phyloP scores from a whole-genome alignment of 495 filamentous ascomycete genomes.

The Aspergillus cristatus region DNA sequence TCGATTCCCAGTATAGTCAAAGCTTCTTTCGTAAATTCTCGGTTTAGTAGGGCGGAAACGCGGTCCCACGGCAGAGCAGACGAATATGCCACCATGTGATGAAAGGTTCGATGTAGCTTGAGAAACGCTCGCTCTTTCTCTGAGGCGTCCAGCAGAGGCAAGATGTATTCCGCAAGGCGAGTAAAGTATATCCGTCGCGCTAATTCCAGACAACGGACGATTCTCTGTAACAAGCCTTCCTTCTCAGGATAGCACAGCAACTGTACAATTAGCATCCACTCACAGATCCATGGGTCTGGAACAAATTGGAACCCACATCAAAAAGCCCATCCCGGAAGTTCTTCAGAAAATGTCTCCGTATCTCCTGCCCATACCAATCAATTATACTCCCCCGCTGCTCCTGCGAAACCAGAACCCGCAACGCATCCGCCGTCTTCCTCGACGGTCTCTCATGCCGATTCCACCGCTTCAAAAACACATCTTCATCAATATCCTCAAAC shows the following conservation, averaged over 20 bases:
- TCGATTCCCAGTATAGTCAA: conserved; percentile 49
- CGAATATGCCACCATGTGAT: conserved; percentile 53
- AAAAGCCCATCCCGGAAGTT: conserved; percentile 30
- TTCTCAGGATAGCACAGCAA: conserved; percentile 15
- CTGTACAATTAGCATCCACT: conserved; percentile 11
- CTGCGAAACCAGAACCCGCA: conserved; percentile 28
- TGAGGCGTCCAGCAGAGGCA: conserved; percentile 19
- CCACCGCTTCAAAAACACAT: conserved; percentile 19
- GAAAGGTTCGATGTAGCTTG: conserved; percentile 50
- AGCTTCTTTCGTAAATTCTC: conserved; percentile 44
- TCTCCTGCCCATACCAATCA: conserved; percentile 46
- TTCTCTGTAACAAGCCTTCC: conserved; percentile 25
- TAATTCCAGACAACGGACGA: conserved; percentile 34
- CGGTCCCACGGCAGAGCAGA: conserved; percentile 41
- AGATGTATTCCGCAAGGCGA: conserved; percentile 33
- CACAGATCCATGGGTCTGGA: background rate
- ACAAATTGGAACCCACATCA: conserved; percentile 22
- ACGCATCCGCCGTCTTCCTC: conserved; percentile 23
- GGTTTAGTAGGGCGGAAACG: conserved; percentile 42
- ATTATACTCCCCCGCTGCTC: conserved; percentile 21
- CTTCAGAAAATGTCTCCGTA: conserved; percentile 40
- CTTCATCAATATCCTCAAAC: conserved; percentile 17
- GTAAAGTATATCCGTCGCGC: conserved; percentile 37
- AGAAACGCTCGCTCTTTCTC: conserved; percentile 29
- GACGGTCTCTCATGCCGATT: conserved; percentile 24